These are phyloP conservation scores for Alloascoidea africana DNA, from an alignment of 805 yeast genomes.

Conservation along the genomic window DNA sequence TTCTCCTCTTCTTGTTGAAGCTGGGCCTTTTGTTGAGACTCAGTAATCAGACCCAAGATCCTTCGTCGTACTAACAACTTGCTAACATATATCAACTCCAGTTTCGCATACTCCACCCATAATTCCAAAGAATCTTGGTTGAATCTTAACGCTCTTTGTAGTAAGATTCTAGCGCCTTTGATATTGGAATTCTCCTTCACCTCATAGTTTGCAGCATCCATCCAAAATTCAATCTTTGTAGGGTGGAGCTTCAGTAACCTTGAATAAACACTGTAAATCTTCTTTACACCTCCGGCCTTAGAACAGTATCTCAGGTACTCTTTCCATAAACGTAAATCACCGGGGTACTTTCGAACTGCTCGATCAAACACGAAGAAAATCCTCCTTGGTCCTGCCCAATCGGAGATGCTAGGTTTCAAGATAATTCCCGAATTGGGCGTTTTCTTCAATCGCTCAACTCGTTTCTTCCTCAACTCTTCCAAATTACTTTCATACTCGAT, in stretches of 20 bases:
- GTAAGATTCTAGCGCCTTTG: constrained; percentile 71
- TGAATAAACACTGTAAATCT: constrained; percentile 28
- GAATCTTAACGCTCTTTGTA: constrained; percentile 76
- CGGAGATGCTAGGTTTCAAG: constrained; percentile 47
- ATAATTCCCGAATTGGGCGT: constrained; percentile 3
- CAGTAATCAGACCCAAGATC: constrained; percentile 64
- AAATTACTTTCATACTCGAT: constrained; percentile 67
- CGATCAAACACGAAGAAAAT: constrained; percentile 73
- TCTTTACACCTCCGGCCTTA: constrained; percentile 53
- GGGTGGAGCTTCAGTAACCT: constrained; percentile 78
- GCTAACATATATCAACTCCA: constrained; percentile 77
- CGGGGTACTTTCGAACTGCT: constrained; percentile 68
- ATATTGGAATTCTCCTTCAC: constrained; percentile 80
- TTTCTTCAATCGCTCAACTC: constrained; percentile 44
- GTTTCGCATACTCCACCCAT: constrained; percentile 78
- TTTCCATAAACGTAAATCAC: constrained; percentile 66
- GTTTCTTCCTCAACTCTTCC: constrained; percentile 61
- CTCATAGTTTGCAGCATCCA: constrained; percentile 88
- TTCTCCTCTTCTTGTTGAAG: constrained; percentile 29
- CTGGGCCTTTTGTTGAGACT: constrained; percentile 46
- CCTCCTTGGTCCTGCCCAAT: constrained; percentile 76
- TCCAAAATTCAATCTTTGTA: constrained; percentile 82
- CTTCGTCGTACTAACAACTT: constrained; percentile 73
- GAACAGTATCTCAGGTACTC: constrained; percentile 40
- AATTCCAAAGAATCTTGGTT: constrained; percentile 57